Base-by-base conservation (phyloP, 352 stramenopile species). In the Phytophthora pseudosyringae region DNA sequence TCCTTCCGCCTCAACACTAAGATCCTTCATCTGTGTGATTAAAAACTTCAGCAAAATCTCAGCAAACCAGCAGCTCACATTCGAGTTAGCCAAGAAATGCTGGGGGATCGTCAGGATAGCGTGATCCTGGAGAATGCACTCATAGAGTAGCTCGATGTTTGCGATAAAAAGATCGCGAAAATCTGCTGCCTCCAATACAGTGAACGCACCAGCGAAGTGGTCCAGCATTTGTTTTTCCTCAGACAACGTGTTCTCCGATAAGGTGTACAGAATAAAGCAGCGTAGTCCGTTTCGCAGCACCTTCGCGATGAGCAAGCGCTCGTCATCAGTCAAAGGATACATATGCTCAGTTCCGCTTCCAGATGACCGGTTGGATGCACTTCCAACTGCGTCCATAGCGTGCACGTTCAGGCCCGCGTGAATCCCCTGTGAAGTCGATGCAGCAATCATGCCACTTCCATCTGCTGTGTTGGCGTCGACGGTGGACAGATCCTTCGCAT, bases 201-300 rank as follows among this genome's bases (percentile, higher is more conserved):
- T 98, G 63, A 99, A 99, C 2, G 95, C 93, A 11, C 95, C 87
- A 5, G 97, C 97, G 76, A 99, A 99, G 32, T 97, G 87, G 41
- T 99, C 96, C 12, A 99, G 71, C 72, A 99, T 94, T 66, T 99
- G 97, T 65, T 98, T 97, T 67, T 95, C 90, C 64, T 97, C 90
- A 4, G 88, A 85, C 13, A 95, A 48, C 12, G 84, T 92, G 61
- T 93, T 95, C 33, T 95, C 86, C 32, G 84, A 96, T 15, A 97
- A 64, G 21, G 89, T 96, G 70, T 99, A 98, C 43, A 98, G 62
- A 52, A 97, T 90, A 45, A 98, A 96, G 69, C 94, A 99, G 25
- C 90, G 89, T 50, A 99, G 63, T 1, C 93, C 95, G 58, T 93
- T 97, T 41, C 91, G 77, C 53, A 99, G 90, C 53, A 98, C 98